phyloP scores from a whole-genome alignment of 768 basidiomycete species.

The Tricholoma flavovirens region DNA sequence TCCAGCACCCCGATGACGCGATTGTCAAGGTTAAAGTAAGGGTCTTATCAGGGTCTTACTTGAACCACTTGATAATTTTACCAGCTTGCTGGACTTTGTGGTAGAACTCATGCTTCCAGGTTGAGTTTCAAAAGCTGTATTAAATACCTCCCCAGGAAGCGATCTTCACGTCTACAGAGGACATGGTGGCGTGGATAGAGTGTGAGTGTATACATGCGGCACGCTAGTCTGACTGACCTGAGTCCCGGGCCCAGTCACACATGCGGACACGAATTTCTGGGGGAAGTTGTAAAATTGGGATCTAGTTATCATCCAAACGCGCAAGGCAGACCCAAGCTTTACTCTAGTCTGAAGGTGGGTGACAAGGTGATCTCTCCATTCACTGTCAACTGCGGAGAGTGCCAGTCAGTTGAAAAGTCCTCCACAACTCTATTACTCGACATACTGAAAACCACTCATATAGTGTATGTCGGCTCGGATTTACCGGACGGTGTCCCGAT shows the following conservation, averaged over 20 bases:
- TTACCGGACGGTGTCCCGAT: constrained; percentile 61
- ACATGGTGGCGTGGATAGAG: constrained; percentile 43
- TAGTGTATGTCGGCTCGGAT: constrained; percentile 70
- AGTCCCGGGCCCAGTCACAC: constrained; percentile 39
- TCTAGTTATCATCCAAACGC: constrained; percentile 41
- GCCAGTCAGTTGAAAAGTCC: constrained; percentile 49
- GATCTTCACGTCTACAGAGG: constrained; percentile 75
- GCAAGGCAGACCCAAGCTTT: constrained; percentile 52
- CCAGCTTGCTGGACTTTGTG: constrained; percentile 64
- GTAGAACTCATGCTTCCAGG: constrained; percentile 19
- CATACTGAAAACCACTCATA: neutral
- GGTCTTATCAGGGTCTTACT: constrained; percentile 1
- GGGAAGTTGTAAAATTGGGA: constrained; percentile 65
- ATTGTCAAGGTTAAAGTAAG: constrained; percentile 69
- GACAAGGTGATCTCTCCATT: constrained; percentile 80
- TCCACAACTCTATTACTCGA: neutral
- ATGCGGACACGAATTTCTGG: constrained; percentile 76
- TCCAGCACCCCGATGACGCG: constrained; percentile 70
- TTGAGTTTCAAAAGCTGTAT: neutral
- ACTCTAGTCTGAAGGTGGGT: constrained; percentile 59
- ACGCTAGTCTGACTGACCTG: neutral
- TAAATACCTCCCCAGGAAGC: constrained; percentile 36
- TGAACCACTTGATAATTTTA: neutral
- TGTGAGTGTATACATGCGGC: constrained; percentile 32
- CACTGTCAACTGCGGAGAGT: constrained; percentile 79